phyloP scores from a whole-genome alignment of 2,329 filamentous ascomycete genomes.

The Elsinoe australis region DNA sequence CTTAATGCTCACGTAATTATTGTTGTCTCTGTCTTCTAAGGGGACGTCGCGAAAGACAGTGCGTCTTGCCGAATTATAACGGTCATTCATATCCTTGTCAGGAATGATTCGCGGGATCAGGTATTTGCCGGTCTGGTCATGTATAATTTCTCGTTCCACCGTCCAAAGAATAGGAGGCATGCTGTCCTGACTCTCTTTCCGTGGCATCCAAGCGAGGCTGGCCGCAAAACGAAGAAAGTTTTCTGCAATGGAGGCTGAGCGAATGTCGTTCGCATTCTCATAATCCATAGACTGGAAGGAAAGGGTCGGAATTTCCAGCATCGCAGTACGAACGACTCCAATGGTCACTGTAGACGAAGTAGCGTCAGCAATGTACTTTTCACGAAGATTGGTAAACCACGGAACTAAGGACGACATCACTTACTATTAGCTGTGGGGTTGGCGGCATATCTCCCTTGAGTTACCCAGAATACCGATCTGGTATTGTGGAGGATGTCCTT shows the following conservation, averaged over 20 bases:
- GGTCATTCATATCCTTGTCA: slow-evolving; percentile 23
- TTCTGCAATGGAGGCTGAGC: background rate
- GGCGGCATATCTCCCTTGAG: background rate
- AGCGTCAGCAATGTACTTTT: slow-evolving; percentile 7
- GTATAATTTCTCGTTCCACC: slow-evolving; percentile 22
- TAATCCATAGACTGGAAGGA: slow-evolving; percentile 24
- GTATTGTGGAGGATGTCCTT: background rate
- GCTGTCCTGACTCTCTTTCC: background rate
- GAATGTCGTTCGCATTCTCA: slow-evolving; percentile 1
- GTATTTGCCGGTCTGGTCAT: slow-evolving; percentile 17
- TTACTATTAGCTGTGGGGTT: slow-evolving; percentile 2
- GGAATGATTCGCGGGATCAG: slow-evolving; percentile 23
- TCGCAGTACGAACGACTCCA: background rate
- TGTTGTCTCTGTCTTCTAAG: background rate
- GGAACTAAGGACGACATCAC: slow-evolving; percentile 21
- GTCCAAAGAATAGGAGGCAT: slow-evolving; percentile 19
- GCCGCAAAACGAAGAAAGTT: background rate
- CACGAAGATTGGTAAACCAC: slow-evolving; percentile 20
- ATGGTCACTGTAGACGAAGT: background rate
- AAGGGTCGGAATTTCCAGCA: slow-evolving; percentile 17
- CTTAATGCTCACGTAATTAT: background rate
- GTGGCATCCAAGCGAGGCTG: background rate
- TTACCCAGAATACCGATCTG: background rate
- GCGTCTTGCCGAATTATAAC: slow-evolving; percentile 25
- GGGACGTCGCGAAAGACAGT: slow-evolving; percentile 17